A percentile compares a stretch with the other conserved stretches of the same genome.
Conservation (phyloP, 1,139 yeast genomes). For the Geotrichum histeridarum region DNA sequence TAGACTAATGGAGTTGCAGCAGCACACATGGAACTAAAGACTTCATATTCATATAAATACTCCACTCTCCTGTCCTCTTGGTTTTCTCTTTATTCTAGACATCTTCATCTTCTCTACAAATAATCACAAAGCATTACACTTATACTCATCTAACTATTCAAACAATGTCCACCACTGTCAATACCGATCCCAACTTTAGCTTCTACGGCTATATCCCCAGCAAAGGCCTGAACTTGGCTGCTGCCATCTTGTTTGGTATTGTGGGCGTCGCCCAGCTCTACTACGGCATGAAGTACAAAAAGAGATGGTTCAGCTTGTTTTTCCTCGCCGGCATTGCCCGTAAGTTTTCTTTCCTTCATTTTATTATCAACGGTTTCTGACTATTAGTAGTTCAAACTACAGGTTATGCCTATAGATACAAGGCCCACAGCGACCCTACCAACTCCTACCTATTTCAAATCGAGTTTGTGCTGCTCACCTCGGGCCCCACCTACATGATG, state of each 20-base stretch:
- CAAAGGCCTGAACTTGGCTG: slow-evolving; percentile 48
- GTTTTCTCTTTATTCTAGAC: background rate
- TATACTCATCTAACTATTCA: background rate
- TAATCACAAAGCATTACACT: background rate
- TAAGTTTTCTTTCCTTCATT: background rate
- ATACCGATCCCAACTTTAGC: slow-evolving; percentile 14
- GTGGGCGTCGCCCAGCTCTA: slow-evolving; percentile 41
- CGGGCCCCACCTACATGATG: slow-evolving; percentile 85
- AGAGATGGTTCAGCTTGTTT: slow-evolving; percentile 67
- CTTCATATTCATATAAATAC: too few species aligned
- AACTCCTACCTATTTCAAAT: slow-evolving; percentile 47
- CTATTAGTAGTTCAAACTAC: slow-evolving; percentile 47
- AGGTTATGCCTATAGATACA: slow-evolving; percentile 65
- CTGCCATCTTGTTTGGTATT: slow-evolving; percentile 44
- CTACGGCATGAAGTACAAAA: slow-evolving; percentile 46
- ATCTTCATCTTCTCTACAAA: background rate
- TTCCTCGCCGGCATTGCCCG: slow-evolving; percentile 53
- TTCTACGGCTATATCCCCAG: slow-evolving; percentile 44
- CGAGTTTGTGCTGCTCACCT: slow-evolving; percentile 65
- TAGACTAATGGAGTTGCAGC: too few species aligned
- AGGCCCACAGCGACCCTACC: slow-evolving; percentile 40
- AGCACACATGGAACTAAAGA: too few species aligned
- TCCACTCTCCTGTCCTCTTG: background rate
- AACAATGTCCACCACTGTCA: background rate
- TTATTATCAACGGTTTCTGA: too few species aligned